These are phyloP conservation scores for Elongisporangium anandrum DNA, from an alignment of 352 stramenopile genomes.

Conservation along the genomic window DNA sequence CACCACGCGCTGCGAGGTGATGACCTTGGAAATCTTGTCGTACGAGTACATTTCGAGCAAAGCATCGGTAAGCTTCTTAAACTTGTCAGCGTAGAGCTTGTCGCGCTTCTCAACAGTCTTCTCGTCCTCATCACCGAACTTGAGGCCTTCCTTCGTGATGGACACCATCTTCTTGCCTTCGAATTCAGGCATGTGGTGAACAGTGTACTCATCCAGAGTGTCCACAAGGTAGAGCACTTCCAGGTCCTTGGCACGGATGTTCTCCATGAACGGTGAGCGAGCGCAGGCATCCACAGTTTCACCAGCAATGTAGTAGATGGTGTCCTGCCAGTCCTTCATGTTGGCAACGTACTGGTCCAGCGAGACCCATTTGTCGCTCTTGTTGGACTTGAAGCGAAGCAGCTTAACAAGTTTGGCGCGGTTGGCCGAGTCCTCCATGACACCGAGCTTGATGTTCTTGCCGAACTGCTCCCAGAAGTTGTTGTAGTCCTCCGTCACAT, in stretches of 20 bases:
- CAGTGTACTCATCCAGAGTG: conserved; percentile 97
- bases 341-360: conserved; percentile 96
- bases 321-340: conserved; percentile 99
- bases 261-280: conserved; percentile 97
- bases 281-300: conserved; percentile 91
- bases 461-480: conserved; percentile 98
- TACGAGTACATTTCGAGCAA: conserved; percentile 94
- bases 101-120: conserved; percentile 92
- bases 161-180: conserved; percentile 95
- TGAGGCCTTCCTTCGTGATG: conserved; percentile 98
- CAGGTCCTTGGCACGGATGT: conserved; percentile 94
- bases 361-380: conserved; percentile 91
- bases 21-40: conserved; percentile 93
- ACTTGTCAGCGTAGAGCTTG: conserved; percentile 96
- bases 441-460: conserved; percentile 98
- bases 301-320: conserved; percentile 98
- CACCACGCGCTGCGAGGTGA: conserved; percentile 93
- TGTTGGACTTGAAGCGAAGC: conserved; percentile 95
- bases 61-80: conserved; percentile 93
- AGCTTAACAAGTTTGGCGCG: conserved; percentile 95
- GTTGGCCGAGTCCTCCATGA: conserved; percentile 98
- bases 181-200: conserved; percentile 93
- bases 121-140: conserved; percentile 98
- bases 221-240: conserved; percentile 99
- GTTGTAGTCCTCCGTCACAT: conserved; percentile 91